A percentile compares a stretch with the other conserved stretches of the same genome.
phyloP scores from a whole-genome alignment of 371 early-diverging fungal species.

The Mucor circinelloides region DNA sequence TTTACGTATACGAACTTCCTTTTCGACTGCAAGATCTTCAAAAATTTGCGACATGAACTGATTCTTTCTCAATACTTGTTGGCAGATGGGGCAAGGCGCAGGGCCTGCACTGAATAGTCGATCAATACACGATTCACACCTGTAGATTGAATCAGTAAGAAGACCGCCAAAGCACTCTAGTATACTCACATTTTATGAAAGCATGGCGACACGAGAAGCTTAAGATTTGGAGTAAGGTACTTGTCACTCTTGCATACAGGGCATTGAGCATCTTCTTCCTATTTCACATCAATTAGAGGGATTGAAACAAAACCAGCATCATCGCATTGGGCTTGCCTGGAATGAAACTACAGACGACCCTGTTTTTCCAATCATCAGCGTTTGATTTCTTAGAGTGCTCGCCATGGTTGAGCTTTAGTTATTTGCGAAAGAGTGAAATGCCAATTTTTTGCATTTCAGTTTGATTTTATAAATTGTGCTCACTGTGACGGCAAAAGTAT shows the following conservation, averaged over 20 bases:
- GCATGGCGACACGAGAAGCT: conserved; percentile 94
- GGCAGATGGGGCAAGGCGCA: conserved; percentile 94
- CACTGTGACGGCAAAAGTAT: neutral
- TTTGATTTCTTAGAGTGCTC: conserved; percentile 34
- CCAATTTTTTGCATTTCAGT: neutral
- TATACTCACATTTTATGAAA: conserved; percentile 91
- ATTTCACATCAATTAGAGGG: neutral
- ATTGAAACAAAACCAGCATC: neutral
- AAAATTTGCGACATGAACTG: conserved; percentile 90
- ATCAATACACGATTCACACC: conserved; percentile 92
- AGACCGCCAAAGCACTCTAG: neutral
- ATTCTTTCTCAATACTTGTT: conserved; percentile 76
- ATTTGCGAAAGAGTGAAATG: neutral
- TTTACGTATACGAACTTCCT: conserved; percentile 91
- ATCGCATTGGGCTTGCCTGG: conserved; percentile 26
- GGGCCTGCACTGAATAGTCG: conserved; percentile 84
- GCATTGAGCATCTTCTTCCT: conserved; percentile 82
- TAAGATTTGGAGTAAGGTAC: conserved; percentile 92
- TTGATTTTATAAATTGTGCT: neutral
- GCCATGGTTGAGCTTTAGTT: conserved; percentile 10
- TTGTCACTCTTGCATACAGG: conserved; percentile 96
- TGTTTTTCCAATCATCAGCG: conserved; percentile 45
- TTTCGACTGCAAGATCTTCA: conserved; percentile 93
- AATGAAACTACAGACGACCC: conserved; percentile 50
- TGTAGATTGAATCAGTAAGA: conserved; percentile 23